Base-by-base conservation (phyloP, 495 filamentous ascomycete genomes). In the Poronia punctata region DNA sequence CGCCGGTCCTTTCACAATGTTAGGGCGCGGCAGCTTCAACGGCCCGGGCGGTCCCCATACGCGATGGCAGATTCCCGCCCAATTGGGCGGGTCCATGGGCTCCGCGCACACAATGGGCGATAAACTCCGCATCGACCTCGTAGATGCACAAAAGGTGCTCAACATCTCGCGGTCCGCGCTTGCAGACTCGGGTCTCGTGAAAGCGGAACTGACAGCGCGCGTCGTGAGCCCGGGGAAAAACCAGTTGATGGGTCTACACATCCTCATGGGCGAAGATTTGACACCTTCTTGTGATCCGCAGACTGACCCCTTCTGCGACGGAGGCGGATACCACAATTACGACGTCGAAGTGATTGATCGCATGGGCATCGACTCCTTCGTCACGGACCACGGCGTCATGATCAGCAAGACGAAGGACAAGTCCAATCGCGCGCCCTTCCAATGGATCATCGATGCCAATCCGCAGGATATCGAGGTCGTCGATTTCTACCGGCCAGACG, bases 21-120 rank as follows among this genome's bases (percentile, higher is more conserved):
- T 67, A 14, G 48, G 48, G 12, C 43, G 64, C 2, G 64, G 64
- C 7, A 59, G 48, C 27, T 67, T 67, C 52, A 67, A 67, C 39
- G 64, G 64, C 1, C 64, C 64, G 1, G 62, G 64, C 6, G 64
- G 64, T 7, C 64, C 64, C n/a, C 64, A 67, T 38, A 63, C 55
- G 9, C 56, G 64, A 3, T 67, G 61, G 57, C 55, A 66, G 39
- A 65, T 67, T 12, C 64, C 64, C 1, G 50, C 64, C 9, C 49
- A 50, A 0, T 50, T 54, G 20, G 64, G 64, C 8, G 60, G 53
- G 1, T 52, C 57, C 2, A 43, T 67, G 22, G 64, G 64, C 16
- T 66, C 62, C 1, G 47, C 65, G 7, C 64, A 67, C 39, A 66
- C 64, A 2, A 54, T 66, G 51, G 53, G 62, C 0, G 64, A 67